Evolutionary conservation across 495 filamentous ascomycete genomes (phyloP).

Genomic region (Aspergillus affinis): DNA sequence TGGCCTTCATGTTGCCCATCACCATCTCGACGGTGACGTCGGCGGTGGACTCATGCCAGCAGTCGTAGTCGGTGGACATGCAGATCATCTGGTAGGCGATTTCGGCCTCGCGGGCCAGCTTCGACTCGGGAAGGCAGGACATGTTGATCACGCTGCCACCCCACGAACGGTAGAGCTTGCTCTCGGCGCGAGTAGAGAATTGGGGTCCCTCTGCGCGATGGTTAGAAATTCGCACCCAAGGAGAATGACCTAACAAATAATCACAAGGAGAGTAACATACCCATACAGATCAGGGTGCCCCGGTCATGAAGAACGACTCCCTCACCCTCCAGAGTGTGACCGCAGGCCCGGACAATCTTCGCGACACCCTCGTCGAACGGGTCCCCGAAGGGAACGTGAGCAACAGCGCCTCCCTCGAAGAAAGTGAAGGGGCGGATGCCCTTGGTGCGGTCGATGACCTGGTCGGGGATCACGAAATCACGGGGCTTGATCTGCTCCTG

Average conservation of each 20-base stretch:
- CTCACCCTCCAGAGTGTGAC: constrained; percentile 73
- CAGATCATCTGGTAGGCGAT: constrained; percentile 97
- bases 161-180: constrained; percentile 88
- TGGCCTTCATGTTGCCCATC: constrained; percentile 93
- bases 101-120: constrained; percentile 94
- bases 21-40: constrained; percentile 95
- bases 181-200: constrained; percentile 97
- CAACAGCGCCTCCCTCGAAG: constrained; percentile 91
- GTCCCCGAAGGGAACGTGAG: constrained; percentile 93
- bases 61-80: constrained; percentile 99
- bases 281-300: constrained; percentile 88
- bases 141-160: constrained; percentile 95
- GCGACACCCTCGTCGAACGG: constrained; percentile 83
- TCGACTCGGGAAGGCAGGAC: constrained; percentile 93
- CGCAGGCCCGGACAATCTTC: constrained; percentile 66
- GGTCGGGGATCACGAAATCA: constrained; percentile 94
- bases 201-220: constrained; percentile 73
- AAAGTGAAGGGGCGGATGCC: constrained; percentile 90
- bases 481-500: constrained; percentile 88
- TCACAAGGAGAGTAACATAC: constrained; percentile 42
- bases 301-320: constrained; percentile 73
- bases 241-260: neutral
- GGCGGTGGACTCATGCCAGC: constrained; percentile 76
- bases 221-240: neutral
- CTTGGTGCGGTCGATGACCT: constrained; percentile 97